Base-by-base conservation (phyloP, 768 basidiomycete species). In the Pleurotus citrinopileatus region DNA sequence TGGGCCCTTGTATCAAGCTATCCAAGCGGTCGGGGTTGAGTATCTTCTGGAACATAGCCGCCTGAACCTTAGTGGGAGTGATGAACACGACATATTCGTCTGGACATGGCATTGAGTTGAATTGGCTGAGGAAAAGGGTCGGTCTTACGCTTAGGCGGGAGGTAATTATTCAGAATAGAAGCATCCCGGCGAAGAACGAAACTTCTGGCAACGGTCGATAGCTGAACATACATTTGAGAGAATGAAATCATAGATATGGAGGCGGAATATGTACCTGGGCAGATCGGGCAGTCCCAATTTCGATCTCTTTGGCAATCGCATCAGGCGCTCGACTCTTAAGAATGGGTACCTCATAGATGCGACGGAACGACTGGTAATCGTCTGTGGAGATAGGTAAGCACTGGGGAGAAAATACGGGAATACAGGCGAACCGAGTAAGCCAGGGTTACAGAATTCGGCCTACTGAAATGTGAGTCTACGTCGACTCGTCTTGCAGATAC, bases 31-130 rank as follows among this genome's bases (percentile, higher is more conserved):
- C 82, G 0, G 86, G 84, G 25, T 83, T 76, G 5, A 99, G 79
- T 9, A 98, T 84, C 38, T 78, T 83, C 8, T 76, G 72, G 62
- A 94, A 93, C 61, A 98, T 87, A 10, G 81, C 74, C 4, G 91
- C 68, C 61, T 99, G 96, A 15, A 97, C 71, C n/a, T 70, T 45
- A 0, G 94, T 94, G 0, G 97, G 96, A 4, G 86, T 85, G 26
- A 97, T 78, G 67, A 98, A 98, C n/a, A 98, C 86, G n/a, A 96
- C 89, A 65, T 96, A 98, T 83, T 99, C 97, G 64, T 91, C 96
- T 98, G 52, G 42, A 27, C 2, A 27, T 22, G 34, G 17, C 20
- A 15, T 25, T 13, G 5, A 22, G 9, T 37, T 25, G 32, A 52
- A 25, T 28, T n/a, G n/a, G n/a, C n/a, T n/a, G 29, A 26, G 15